Base-by-base conservation (phyloP, 1,284 basidiomycete genomes). In the Tausonia pullulans region DNA sequence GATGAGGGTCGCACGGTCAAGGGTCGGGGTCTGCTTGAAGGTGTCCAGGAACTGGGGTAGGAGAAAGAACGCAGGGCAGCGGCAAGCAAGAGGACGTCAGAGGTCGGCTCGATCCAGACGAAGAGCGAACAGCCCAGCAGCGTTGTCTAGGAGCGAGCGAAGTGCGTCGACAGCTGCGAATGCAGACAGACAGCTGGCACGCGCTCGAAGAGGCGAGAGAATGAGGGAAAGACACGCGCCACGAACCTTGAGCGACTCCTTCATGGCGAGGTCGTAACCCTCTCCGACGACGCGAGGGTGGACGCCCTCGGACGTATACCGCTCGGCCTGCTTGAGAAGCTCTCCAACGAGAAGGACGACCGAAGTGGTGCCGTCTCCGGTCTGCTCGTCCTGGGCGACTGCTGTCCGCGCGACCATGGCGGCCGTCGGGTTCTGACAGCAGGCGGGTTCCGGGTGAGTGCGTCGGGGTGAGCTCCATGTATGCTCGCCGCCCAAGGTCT, bases 401-500 rank as follows among this genome's bases (percentile, higher is more conserved):
- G 95, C 95, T 52, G 95, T 98, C 65, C 94, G 85, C 52, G 96
- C 96, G 74, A 99, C 95, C 92, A 98, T 97, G 53, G 96, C 94
- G 9, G 96, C 96, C 9, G 96, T 98, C 16, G 96, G 96, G 77
- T 99, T 98, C 79, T 83, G 71, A 43, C 27, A n/a, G 51, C 39
- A 11, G 16, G 54, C 48, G 45, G 41, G 41, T 14, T 46, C 54
- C 76, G 40, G 13, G 41, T 8, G 40, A 6, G 27, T 27, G 45
- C 58, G 57, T 5, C 51, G 51, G 13, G 61, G 40, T 45, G 41
- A 51, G 27, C 2, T 27, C 27, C 27, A 27, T 27, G 27, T 27
- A 27, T 27, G 27, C 27, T 27, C 27, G 27, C 14, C 13, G 5
- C 46, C 13, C 14, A 46, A 39, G 48, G 14, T 43, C 58, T 45